These are phyloP conservation scores for Amauroascus verrucosus DNA, from an alignment of 2,329 filamentous ascomycete genomes.

Conservation along the genomic window DNA sequence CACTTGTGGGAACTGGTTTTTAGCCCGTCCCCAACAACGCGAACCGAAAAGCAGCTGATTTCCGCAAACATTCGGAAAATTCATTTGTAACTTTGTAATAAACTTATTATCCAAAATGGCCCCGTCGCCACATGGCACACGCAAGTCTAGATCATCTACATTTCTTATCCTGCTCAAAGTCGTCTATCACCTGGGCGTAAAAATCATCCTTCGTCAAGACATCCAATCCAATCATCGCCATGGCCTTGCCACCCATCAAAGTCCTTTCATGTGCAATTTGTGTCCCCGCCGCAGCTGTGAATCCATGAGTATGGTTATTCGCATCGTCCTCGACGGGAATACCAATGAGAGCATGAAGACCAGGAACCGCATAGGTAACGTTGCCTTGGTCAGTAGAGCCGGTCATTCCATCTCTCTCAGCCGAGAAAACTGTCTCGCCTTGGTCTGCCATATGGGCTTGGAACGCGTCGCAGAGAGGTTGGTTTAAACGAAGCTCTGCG, in stretches of 20 bases:
- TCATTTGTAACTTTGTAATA: too few species aligned
- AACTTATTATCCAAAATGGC: not conserved
- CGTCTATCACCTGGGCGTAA: conserved; percentile 4
- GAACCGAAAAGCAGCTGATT: too few species aligned
- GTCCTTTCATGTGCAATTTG: conserved; percentile 5
- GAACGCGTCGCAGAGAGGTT: conserved; percentile 6
- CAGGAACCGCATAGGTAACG: conserved; percentile 31
- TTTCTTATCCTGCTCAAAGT: conserved; percentile 9
- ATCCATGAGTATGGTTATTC: conserved; percentile 8
- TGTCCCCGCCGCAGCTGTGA: conserved; percentile 10
- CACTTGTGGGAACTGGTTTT: too few species aligned
- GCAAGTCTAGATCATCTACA: not conserved
- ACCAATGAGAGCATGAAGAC: conserved; percentile 38
- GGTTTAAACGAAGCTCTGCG: conserved; percentile 8
- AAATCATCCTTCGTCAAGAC: conserved; percentile 7
- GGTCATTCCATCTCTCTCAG: not conserved
- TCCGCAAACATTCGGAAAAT: too few species aligned
- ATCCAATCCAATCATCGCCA: conserved; percentile 12
- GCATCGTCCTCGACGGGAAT: conserved; percentile 30
- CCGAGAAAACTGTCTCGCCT: not conserved
- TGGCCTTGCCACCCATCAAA: conserved; percentile 11
- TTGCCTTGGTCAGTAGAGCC: conserved; percentile 12
- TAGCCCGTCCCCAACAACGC: too few species aligned
- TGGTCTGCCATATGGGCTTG: not conserved
- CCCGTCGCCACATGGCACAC: not conserved